A percentile compares a stretch with the other conserved stretches of the same genome.
Conservation (phyloP, 2,329 filamentous ascomycete genomes). For the Alternaria triticina region DNA sequence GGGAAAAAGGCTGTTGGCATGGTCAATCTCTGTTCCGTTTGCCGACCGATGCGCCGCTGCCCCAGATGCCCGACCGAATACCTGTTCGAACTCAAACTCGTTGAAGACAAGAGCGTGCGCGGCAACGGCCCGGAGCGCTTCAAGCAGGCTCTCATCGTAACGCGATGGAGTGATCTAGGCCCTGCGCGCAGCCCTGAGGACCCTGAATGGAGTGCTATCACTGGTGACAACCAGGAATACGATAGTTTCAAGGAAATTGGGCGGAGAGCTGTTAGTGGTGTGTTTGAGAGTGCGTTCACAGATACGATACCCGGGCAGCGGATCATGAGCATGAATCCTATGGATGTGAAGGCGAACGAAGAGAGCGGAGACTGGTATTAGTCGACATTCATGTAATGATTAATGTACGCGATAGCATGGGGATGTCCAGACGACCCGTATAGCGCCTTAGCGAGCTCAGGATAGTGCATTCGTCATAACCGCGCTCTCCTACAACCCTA, state of each 20-base stretch:
- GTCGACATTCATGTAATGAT: not conserved
- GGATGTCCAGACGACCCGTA: not conserved
- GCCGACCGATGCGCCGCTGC: conserved; percentile 66
- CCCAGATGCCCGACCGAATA: conserved; percentile 69
- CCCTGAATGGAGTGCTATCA: conserved; percentile 62
- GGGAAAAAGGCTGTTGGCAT: conserved; percentile 49
- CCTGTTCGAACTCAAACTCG: conserved; percentile 64
- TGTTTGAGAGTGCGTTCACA: conserved; percentile 64
- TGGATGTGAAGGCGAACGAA: conserved; percentile 60
- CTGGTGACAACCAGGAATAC: conserved; percentile 49
- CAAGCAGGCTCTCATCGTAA: conserved; percentile 66
- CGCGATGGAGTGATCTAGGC: conserved; percentile 67
- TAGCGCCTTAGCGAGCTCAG: not conserved
- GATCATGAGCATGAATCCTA: conserved; percentile 65
- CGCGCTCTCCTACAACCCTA: not conserved
- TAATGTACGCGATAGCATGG: not conserved
- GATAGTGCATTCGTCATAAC: not conserved
- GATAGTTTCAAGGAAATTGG: conserved; percentile 63
- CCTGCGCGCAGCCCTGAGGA: conserved; percentile 55
- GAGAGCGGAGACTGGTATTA: conserved; percentile 66
- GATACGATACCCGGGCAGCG: conserved; percentile 64
- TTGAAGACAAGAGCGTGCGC: conserved; percentile 57
- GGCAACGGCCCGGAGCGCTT: conserved; percentile 55
- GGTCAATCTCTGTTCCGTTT: conserved; percentile 62
- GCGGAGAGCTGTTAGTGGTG: conserved; percentile 62